Percentiles rank a stretch among this genome's conserved stretches.
phyloP scores from a whole-genome alignment of 2,329 filamentous ascomycete species.

The Diaporthe sp. region DNA sequence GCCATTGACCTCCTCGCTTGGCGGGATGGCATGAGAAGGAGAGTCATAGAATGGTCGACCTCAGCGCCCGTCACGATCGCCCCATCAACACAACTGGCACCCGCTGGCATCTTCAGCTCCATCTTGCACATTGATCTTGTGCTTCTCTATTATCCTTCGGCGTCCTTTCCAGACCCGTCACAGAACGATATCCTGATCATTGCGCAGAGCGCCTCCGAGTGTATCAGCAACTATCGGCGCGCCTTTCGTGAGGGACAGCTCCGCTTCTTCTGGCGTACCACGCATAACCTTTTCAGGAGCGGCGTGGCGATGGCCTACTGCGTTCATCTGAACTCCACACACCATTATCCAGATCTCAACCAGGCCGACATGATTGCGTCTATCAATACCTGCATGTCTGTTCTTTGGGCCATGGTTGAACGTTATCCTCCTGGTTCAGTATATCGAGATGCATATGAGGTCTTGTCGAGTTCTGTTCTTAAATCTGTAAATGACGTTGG shows the following conservation, averaged over 20 bases:
- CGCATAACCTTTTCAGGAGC: background rate
- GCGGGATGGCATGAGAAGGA: slow-evolving; percentile 40
- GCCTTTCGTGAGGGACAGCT: background rate
- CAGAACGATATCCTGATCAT: background rate
- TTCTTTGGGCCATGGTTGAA: slow-evolving; percentile 48
- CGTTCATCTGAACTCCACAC: background rate
- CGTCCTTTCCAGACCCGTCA: background rate
- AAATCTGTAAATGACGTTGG: background rate
- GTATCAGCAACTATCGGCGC: background rate
- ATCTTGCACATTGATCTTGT: background rate
- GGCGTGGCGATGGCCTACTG: background rate
- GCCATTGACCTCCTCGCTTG: slow-evolving; percentile 36
- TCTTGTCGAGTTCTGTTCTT: background rate
- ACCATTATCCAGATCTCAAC: background rate
- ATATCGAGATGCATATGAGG: slow-evolving; percentile 46
- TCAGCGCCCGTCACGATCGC: too few relatives aligned
- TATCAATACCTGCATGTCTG: slow-evolving; percentile 42
- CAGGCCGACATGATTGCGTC: slow-evolving; percentile 23
- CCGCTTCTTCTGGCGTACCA: background rate
- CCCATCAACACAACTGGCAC: too few relatives aligned
- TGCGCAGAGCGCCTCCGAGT: background rate
- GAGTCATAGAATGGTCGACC: slow-evolving; percentile 30
- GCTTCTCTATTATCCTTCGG: background rate
- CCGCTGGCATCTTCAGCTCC: too few relatives aligned
- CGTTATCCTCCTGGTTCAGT: slow-evolving; percentile 43